Evolutionary conservation across 2,329 filamentous ascomycete genomes (phyloP).

Genomic region (Fusarium sp.): DNA sequence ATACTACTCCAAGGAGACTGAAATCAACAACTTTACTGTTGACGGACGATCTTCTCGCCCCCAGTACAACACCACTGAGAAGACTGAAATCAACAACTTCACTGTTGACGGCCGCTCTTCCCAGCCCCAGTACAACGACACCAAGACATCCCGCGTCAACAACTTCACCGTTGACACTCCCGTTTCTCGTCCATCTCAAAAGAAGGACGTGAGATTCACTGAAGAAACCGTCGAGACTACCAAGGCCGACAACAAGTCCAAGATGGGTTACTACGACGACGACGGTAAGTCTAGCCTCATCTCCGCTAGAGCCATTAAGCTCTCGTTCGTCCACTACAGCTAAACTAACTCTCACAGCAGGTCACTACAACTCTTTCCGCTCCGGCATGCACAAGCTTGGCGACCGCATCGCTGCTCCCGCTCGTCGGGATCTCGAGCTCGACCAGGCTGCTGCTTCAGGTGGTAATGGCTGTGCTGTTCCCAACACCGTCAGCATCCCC

Average conservation of each 20-base stretch:
- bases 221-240: constrained; percentile 76
- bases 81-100: constrained; percentile 51
- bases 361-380: constrained; percentile 73
- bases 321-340: constrained; percentile 2
- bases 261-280: constrained; percentile 78
- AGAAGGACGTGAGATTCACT: constrained; percentile 72
- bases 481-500: constrained; percentile 96
- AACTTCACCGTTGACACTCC: constrained; percentile 54
- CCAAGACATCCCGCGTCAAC: constrained; percentile 44
- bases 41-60: constrained; percentile 31
- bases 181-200: constrained; percentile 62
- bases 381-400: constrained; percentile 70
- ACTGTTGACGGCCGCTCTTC: constrained; percentile 49
- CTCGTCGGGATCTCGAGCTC: constrained; percentile 65
- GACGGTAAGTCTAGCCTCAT: constrained; percentile 62
- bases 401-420: constrained; percentile 67
- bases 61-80: constrained; percentile 43
- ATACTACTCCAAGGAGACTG: constrained; percentile 35
- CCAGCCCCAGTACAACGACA: constrained; percentile 42
- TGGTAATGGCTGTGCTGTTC: constrained; percentile 53
- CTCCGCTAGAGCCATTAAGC: not conserved
- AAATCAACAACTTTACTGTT: constrained; percentile 49
- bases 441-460: constrained; percentile 53
- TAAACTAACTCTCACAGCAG: constrained; percentile 56
- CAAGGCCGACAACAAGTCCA: constrained; percentile 63